phyloP scores from a whole-genome alignment of 495 filamentous ascomycete species.

The Cenococcum geophilum region DNA sequence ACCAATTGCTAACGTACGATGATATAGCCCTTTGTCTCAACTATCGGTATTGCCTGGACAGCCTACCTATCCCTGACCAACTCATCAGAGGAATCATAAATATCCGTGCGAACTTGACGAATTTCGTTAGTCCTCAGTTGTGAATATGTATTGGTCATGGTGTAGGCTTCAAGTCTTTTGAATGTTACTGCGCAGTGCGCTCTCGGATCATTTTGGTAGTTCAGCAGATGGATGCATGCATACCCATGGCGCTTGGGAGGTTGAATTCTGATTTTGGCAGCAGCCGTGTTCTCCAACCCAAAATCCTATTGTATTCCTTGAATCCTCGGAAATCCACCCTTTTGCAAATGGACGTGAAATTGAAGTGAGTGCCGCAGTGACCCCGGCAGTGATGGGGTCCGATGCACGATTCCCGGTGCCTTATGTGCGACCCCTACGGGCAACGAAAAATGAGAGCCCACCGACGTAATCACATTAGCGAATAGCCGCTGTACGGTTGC shows the following conservation, averaged over 20 bases:
- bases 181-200: not conserved
- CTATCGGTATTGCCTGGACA: slow-evolving; percentile 98
- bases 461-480: no score
- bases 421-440: no score
- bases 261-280: not conserved
- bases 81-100: slow-evolving; percentile 60
- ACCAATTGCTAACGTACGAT: not conserved
- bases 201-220: not conserved
- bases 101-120: slow-evolving; percentile 1
- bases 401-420: not conserved
- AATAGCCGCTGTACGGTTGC: not conserved
- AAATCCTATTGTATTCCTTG: not conserved
- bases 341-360: not conserved
- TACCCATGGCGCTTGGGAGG: not conserved
- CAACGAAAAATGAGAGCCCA: no score
- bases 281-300: not conserved
- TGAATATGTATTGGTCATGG: not conserved
- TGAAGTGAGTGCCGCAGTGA: not conserved
- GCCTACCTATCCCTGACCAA: slow-evolving; percentile 95
- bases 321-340: not conserved
- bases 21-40: slow-evolving; percentile 86
- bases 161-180: not conserved
- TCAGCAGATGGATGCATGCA: not conserved
- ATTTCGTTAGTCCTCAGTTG: slow-evolving; percentile 9
- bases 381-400: not conserved